Evolutionary conservation across 2,329 filamentous ascomycete genomes (phyloP).

Genomic region (Aspergillus piperis): DNA sequence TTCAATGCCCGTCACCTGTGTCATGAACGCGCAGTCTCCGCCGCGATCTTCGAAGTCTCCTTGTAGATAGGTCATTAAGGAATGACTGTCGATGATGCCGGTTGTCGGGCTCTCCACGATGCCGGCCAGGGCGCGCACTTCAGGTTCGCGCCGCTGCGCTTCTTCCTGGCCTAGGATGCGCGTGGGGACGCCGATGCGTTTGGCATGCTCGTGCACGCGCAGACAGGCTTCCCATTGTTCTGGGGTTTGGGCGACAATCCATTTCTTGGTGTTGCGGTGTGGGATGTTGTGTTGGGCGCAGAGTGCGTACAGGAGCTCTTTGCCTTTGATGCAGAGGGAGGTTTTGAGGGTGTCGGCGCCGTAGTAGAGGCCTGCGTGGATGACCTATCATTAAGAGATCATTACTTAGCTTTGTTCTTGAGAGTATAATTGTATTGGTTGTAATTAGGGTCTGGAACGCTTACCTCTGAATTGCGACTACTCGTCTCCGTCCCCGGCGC

Average conservation of each 20-base stretch:
- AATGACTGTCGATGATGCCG: constrained; percentile 87
- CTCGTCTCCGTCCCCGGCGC: constrained; percentile 81
- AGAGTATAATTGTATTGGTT: too few species aligned
- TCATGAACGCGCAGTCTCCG: constrained; percentile 71
- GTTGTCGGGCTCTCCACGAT: constrained; percentile 83
- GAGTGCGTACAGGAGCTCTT: constrained; percentile 74
- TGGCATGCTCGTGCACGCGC: constrained; percentile 57
- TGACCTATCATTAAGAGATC: constrained; percentile 58
- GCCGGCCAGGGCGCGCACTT: constrained; percentile 69
- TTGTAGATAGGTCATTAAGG: constrained; percentile 77
- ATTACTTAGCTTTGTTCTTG: neutral
- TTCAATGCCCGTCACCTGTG: constrained; percentile 63
- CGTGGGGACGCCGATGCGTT: constrained; percentile 65
- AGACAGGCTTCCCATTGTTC: constrained; percentile 63
- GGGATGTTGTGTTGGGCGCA: constrained; percentile 69
- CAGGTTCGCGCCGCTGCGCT: constrained; percentile 67
- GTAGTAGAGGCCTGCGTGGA: constrained; percentile 95
- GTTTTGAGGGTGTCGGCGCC: constrained; percentile 76
- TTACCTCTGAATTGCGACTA: constrained; percentile 81
- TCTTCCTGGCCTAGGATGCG: constrained; percentile 67
- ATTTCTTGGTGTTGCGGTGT: constrained; percentile 79
- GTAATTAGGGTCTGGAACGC: neutral
- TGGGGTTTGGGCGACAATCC: constrained; percentile 85
- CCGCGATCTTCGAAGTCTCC: constrained; percentile 75
- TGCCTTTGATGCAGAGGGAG: constrained; percentile 75